Base-by-base conservation (phyloP, 2,329 filamentous ascomycete genomes). In the Grosmannia serpens region DNA sequence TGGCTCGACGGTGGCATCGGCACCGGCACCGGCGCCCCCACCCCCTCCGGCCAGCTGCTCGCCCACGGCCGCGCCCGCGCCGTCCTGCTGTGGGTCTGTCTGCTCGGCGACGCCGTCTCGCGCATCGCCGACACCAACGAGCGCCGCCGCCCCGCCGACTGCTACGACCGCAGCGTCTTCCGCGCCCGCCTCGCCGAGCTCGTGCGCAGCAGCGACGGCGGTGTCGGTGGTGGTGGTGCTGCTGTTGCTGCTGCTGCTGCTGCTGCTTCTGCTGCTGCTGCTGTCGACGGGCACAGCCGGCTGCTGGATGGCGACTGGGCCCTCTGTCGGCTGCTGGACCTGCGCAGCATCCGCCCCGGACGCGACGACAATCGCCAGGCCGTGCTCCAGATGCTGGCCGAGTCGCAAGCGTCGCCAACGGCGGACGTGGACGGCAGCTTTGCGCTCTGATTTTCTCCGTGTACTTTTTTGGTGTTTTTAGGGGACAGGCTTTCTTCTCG, bases 41-140 rank as follows among this genome's bases (percentile, higher is more conserved):
- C 52, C 3, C n/a, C 33, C 2, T 22, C 35, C 24, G 24, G 35
- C 17, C 49, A 47, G 22, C 38, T 47, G n/a, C 56, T 58, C 35
- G 41, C 15, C 31, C 56, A 60, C 54, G 51, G 20, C 29, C 47
- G 49, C 20, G 53, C 54, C 10, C 57, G 64, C 44, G 58, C 68
- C 1, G 59, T 69, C 9, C 50, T 69, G 31, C 57, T 70, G 10
- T 70, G 67, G 66, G 56, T 65, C 2, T 66, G 66, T 50, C 60
- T 70, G 3, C 56, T 70, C 1, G 68, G 66, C n/a, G 64, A 67
- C 57, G 38, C 63, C 1, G 56, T 68, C 10, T 67, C 69, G 13
- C 63, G 62, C 49, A 55, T 64, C 4, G 67, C 64, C 26, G 64
- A 67, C 58, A 29, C 55, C 56, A 67, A 65, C 57, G 67, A 69